A percentile compares a stretch with the other conserved stretches of the same genome.
Evolutionary conservation across 2,329 filamentous ascomycete genomes (phyloP).

Genomic region (Phialocephala sp.): DNA sequence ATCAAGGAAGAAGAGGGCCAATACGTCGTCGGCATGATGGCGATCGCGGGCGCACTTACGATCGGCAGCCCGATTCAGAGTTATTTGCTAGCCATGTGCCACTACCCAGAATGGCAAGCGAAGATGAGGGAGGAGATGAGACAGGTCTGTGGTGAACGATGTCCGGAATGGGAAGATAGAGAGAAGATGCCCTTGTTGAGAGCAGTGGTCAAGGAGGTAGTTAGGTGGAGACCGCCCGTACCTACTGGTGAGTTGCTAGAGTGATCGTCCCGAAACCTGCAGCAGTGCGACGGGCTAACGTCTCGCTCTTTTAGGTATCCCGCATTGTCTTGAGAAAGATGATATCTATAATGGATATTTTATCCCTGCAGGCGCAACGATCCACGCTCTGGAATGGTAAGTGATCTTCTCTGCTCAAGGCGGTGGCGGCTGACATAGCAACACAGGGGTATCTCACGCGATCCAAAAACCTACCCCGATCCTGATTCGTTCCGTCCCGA

Average conservation of each 20-base stretch:
- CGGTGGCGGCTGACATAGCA: background rate
- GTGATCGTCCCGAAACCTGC: constrained; percentile 6
- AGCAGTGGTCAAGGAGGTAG: constrained; percentile 49
- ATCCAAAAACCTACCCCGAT: constrained; percentile 64
- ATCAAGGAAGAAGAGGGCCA: constrained; percentile 47
- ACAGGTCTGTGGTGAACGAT: constrained; percentile 46
- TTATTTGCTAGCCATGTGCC: constrained; percentile 48
- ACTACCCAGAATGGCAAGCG: constrained; percentile 50
- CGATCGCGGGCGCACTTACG: constrained; percentile 51
- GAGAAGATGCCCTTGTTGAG: constrained; percentile 48
- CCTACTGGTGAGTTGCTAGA: constrained; percentile 51
- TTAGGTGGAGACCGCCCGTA: constrained; percentile 54
- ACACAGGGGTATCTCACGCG: constrained; percentile 60
- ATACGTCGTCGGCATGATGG: constrained; percentile 55
- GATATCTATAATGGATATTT: constrained; percentile 51
- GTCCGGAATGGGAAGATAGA: constrained; percentile 47
- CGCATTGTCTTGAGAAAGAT: constrained; percentile 48
- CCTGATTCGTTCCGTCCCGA: constrained; percentile 67
- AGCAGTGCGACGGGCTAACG: background rate
- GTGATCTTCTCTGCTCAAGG: constrained; percentile 23
- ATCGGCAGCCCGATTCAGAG: constrained; percentile 45
- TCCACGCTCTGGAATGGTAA: constrained; percentile 59
- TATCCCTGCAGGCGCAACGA: constrained; percentile 50
- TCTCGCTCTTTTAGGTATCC: constrained; percentile 38
- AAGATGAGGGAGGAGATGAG: constrained; percentile 51